Conservation (phyloP, 345 rosid genomes). For the Alliaria petiolata region DNA sequence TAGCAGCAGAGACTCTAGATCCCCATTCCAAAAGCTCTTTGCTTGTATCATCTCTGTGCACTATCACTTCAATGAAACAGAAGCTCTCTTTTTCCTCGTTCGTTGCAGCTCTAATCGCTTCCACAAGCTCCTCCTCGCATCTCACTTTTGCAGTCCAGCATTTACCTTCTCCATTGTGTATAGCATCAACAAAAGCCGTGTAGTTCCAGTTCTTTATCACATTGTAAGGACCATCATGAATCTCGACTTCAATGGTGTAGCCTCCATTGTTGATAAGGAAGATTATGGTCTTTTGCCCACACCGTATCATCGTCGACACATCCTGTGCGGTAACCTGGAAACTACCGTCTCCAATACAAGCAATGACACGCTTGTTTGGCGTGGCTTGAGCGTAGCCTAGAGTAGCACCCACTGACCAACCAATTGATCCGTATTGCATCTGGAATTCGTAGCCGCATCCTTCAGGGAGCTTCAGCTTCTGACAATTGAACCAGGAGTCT, state of each 20-base stretch:
- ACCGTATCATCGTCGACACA: slow-evolving; percentile 57
- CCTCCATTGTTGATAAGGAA: slow-evolving; percentile 74
- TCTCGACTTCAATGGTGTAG: slow-evolving; percentile 60
- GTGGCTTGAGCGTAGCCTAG: slow-evolving; percentile 56
- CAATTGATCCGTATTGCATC: slow-evolving; percentile 60
- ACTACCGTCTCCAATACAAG: slow-evolving; percentile 68
- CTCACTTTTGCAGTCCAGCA: slow-evolving; percentile 66
- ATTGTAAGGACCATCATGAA: slow-evolving; percentile 70
- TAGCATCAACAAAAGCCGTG: slow-evolving; percentile 57
- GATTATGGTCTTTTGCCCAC: slow-evolving; percentile 48
- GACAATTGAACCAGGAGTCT: slow-evolving; percentile 65
- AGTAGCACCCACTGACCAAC: slow-evolving; percentile 69
- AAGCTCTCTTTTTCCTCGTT: slow-evolving; percentile 44
- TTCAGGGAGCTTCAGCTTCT: slow-evolving; percentile 55
- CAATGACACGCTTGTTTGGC: slow-evolving; percentile 49
- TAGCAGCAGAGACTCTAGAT: slow-evolving; percentile 53
- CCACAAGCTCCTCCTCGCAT: slow-evolving; percentile 44
- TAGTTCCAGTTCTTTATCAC: slow-evolving; percentile 74
- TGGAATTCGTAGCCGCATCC: slow-evolving; percentile 58
- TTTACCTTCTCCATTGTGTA: slow-evolving; percentile 56
- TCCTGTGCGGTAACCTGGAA: slow-evolving; percentile 73
- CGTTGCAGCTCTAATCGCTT: slow-evolving; percentile 47
- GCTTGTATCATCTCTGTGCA: slow-evolving; percentile 65
- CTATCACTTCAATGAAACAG: slow-evolving; percentile 64
- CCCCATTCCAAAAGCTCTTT: slow-evolving; percentile 63